Evolutionary conservation across 164 flowering plant genomes (phyloP).

Genomic region (Nymphaea thermarum): DNA sequence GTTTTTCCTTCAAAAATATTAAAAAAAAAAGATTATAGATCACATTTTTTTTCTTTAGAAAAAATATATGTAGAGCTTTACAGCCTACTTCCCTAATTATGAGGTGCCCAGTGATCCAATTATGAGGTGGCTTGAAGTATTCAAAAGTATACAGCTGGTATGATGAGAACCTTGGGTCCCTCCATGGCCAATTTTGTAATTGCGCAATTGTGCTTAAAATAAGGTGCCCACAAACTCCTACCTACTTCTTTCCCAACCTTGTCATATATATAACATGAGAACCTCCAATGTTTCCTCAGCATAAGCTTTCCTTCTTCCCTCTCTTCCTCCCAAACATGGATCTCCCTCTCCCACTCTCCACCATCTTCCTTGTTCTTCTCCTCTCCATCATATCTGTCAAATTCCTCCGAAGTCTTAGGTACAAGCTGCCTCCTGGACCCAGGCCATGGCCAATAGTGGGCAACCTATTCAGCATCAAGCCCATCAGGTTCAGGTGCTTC

Average conservation of each 20-base stretch:
- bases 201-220: too few species aligned
- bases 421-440: conserved; percentile 51
- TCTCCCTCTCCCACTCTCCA: conserved; percentile 2
- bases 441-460: conserved; percentile 43
- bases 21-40: too few species aligned
- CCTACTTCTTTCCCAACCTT: neutral
- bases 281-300: neutral
- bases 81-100: too few species aligned
- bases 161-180: neutral
- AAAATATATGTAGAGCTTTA: too few species aligned
- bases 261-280: neutral
- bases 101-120: too few species aligned
- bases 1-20: too few species aligned
- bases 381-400: conserved; percentile 7
- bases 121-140: too few species aligned
- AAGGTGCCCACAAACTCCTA: neutral
- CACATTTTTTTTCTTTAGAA: too few species aligned
- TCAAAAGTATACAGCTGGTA: too few species aligned
- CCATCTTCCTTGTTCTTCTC: conserved; percentile 8
- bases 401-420: conserved; percentile 18
- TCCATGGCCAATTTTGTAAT: neutral
- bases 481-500: conserved; percentile 40
- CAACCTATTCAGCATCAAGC: conserved; percentile 40
- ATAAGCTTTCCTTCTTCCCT: neutral
- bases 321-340: conserved; percentile 4